Evolutionary conservation across 306 rosid species (phyloP), one percentile per base, ranked within the genome.

Genomic region (Quillaja saponaria): DNA sequence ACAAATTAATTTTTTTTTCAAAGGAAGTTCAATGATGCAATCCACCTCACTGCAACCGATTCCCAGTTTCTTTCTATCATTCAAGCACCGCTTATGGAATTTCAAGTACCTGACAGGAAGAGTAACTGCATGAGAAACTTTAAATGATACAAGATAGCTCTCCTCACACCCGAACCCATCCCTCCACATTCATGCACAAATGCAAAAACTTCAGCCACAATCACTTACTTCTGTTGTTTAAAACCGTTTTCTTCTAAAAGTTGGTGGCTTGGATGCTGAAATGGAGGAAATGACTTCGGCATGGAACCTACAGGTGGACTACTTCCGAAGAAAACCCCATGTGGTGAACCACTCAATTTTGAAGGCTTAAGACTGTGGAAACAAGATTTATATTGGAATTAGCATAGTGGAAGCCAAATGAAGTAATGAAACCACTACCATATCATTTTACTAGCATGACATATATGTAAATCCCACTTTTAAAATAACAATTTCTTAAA

Each of bases 251-350:
- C 97, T 82, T 86, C 95, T 64, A 89, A 75, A 67, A 92, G 99
- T 82, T 83, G 96, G 67, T 92, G 99, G 54, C 99, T 92, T 54
- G 99, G 97, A 77, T 92, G 99, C 95, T 92, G 97, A 78, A 92
- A 89, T 3, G 82, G 86, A 28, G 97, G 99, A 80, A 89, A 81
- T 37, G 99, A 81, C 73, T 89, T 92, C n/a, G 99, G 99, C 81
- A 85, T 52, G 49, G 99, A 92, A 72, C 97, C 99, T 59, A 92
- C 95, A 0, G 97, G 96, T 33, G 99, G 95, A 81, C 98, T 91
- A 62, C 79, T 77, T 33, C 86, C 90, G 20, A 85, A 59, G 64
- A 81, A 76, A 54, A 73, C 55, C 33, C 96, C 95, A 80, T 73
- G 95, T 13, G 97, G 99, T 48, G 99, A 92, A 73, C 81, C 68